Evolutionary conservation across 2,329 filamentous ascomycete species (phyloP), one percentile per base, ranked within the genome.

Genomic region (Talaromyces sp.): DNA sequence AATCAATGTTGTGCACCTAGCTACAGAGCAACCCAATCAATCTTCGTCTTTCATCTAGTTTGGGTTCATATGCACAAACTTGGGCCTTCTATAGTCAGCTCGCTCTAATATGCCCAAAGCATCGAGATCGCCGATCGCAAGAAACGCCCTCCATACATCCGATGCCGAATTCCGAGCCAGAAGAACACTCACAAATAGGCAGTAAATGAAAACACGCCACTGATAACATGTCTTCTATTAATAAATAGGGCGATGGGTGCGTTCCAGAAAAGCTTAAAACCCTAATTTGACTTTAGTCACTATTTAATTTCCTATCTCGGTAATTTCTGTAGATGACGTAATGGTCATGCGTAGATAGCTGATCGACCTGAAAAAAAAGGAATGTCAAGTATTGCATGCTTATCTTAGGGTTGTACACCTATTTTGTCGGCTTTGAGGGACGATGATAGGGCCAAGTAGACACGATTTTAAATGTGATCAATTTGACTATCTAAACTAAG

Each of bases 241-340:
- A 56, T 56, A 56, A 37, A 37, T 35, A 22, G 27, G 50, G 31
- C 17, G 17, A 54, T 54, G 50, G 31, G 58, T 22, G 50, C 8
- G n/a, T 33, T 54, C 37, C 33, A 41, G 59, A 49, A 52, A 66
- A 69, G 45, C 63, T 59, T 70, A 73, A 75, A 76, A 79, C 75
- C 76, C 78, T 76, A 76, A 77, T 78, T 76, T 78, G 77, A 73
- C 71, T 73, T 76, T 75, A 80, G 77, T 17, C 11, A 17, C 22
- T 50, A 4, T 25, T 37, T 79, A 76, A 78, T 79, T 77, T 77
- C 75, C 77, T 80, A 75, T 79, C 59, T 3, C 8, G 52, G 50
- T 8, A 56, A 27, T 64, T 9, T 45, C 9, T 49, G 27, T 17
- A 31, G 19, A 54, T 50, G 39, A 57, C 25, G 19, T 39, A 15